A percentile compares a stretch with the other conserved stretches of the same genome.
Conservation (phyloP, 371 early-diverging fungal species). For the Lichtheimia hyalospora region DNA sequence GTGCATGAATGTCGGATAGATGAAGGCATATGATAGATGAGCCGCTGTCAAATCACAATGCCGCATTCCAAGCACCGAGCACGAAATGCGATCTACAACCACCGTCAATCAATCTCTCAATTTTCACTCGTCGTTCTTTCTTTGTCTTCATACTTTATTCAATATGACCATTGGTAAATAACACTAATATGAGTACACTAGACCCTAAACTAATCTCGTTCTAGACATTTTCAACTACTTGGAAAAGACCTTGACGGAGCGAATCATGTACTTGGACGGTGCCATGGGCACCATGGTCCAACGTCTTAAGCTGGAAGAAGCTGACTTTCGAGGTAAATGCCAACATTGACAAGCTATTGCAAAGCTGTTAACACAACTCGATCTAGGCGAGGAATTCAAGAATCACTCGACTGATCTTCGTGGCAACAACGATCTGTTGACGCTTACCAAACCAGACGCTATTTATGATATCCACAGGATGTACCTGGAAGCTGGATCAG, state of each 20-base stretch:
- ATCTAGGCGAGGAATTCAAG: slow-evolving; percentile 72
- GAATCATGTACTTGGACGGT: slow-evolving; percentile 94
- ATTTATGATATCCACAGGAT: slow-evolving; percentile 84
- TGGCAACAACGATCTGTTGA: slow-evolving; percentile 94
- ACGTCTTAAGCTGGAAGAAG: slow-evolving; percentile 75
- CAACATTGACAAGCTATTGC: too few species aligned
- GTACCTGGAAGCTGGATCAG: slow-evolving; percentile 90
- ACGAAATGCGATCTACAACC: too few species aligned
- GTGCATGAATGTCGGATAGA: too few species aligned
- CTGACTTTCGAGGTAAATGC: slow-evolving; percentile 73
- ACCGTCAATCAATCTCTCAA: not conserved
- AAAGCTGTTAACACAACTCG: not conserved
- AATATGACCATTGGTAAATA: not conserved
- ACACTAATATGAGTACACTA: too few species aligned
- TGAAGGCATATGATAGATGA: too few species aligned
- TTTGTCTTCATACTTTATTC: not conserved
- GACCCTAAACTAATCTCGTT: too few species aligned
- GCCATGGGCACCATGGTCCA: slow-evolving; percentile 96
- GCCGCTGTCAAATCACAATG: too few species aligned
- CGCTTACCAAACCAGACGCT: slow-evolving; percentile 86
- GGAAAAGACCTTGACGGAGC: slow-evolving; percentile 68
- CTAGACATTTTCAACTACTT: slow-evolving; percentile 68
- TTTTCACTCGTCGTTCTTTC: not conserved
- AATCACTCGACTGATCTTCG: slow-evolving; percentile 81
- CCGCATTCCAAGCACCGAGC: too few species aligned